Percentiles rank a stretch among this genome's conserved stretches.
Evolutionary conservation across 768 basidiomycete species (phyloP).

Genomic region (Russula sp.): DNA sequence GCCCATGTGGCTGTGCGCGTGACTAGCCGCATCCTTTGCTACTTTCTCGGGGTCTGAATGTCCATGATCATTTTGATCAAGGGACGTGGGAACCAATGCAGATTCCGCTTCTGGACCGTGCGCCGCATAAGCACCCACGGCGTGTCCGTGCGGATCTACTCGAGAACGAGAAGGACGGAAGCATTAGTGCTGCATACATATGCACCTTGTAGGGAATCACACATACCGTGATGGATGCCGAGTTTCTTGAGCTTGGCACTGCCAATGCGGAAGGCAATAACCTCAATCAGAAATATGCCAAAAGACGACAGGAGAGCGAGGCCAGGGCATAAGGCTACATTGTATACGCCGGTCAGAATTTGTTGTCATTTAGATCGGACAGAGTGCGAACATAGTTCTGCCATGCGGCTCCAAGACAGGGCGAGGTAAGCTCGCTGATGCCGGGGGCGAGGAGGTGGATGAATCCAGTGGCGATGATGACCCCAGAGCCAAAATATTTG

Average conservation of each 20-base stretch:
- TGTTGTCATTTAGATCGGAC: neutral
- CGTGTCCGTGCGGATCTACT: conserved; percentile 67
- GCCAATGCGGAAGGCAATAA: conserved; percentile 86
- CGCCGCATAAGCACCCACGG: conserved; percentile 52
- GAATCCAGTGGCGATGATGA: conserved; percentile 24
- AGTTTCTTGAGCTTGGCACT: conserved; percentile 63
- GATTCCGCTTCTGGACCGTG: conserved; percentile 61
- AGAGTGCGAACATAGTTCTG: conserved; percentile 57
- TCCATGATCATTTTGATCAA: neutral
- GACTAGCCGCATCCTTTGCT: neutral
- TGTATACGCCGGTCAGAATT: neutral
- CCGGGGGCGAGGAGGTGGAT: conserved; percentile 55
- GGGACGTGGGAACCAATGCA: neutral
- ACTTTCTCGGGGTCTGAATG: conserved; percentile 3
- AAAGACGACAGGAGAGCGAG: conserved; percentile 82
- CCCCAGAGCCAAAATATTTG: conserved; percentile 28
- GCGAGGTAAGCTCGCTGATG: conserved; percentile 61
- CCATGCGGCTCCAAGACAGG: conserved; percentile 74
- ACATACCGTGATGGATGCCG: conserved; percentile 60
- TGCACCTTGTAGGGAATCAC: neutral
- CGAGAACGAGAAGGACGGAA: neutral
- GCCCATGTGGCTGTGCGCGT: conserved; percentile 36
- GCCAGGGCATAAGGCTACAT: conserved; percentile 77
- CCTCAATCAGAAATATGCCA: conserved; percentile 77
- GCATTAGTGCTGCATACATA: neutral